Base-by-base conservation (phyloP, 2,329 filamentous ascomycete genomes). In the Endocalyx cinctus region DNA sequence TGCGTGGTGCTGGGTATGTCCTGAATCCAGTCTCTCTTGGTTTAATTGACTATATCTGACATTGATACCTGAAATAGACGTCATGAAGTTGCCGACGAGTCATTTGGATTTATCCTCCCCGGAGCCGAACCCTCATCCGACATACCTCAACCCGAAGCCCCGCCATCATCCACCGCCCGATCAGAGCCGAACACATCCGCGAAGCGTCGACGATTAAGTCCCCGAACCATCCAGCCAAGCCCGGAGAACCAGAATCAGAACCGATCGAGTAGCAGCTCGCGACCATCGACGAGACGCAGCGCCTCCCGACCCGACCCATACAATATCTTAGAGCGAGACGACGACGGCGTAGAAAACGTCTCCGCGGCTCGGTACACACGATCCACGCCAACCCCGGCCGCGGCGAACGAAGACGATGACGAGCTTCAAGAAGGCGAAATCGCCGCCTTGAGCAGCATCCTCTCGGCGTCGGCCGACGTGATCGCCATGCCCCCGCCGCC, bases 1-100 rank as follows among this genome's bases (percentile, higher is more conserved):
- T 82, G 53, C 76, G 78, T 41, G 78, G 78, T 41, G 77, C 77
- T 26, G 74, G 76, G 77, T 79, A 66, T 45, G 72, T 55, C 13
- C 30, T 7, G n/a, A 20, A n/a, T n/a, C n/a, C n/a, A n/a, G n/a
- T n/a, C n/a, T n/a, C n/a, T n/a, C 8, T 18, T 5, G 10, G 13
- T 13, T 27, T 8, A 27, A 17, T 17, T 19, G 13, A 7, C 14
- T 32, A 10, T 17, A 16, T 6, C 5, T n/a, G 15, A 20, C 4
- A 12, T 10, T 17, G 2, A 11, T 8, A 18, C 16, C 11, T 25
- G 5, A 27, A 29, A 28, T 37, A 76, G 70, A 45, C 68, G 69
- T 45, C 69, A 74, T 37, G 70, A 79, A 50, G 64, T 82, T 11
- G 73, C 67, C 42, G 74, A 81, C 42, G 67, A 77, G 10, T 75